A percentile compares a stretch with the other conserved stretches of the same genome.
Conservation (phyloP, 768 basidiomycete genomes). For the Hirschioporus abietinus region DNA sequence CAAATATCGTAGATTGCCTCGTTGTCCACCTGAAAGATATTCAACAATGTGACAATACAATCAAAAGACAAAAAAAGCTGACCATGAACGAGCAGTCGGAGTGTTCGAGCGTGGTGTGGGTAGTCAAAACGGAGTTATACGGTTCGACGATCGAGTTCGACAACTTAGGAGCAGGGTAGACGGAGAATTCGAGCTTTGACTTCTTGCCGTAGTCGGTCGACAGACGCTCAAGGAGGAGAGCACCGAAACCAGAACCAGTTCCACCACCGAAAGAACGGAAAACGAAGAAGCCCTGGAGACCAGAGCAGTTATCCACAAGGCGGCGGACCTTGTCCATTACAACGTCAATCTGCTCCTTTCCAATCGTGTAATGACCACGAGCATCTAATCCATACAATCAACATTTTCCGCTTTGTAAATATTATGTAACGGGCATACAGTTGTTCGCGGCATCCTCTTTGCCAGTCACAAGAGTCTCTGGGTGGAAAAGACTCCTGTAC, state of each 20-base stretch:
- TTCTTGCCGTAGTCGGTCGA: slow-evolving; percentile 99
- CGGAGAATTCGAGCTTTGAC: slow-evolving; percentile 97
- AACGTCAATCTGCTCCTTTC: slow-evolving; percentile 95
- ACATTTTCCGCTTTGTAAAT: slow-evolving; percentile 10
- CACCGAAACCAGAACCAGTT: slow-evolving; percentile 98
- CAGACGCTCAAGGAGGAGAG: slow-evolving; percentile 92
- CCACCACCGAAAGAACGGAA: slow-evolving; percentile 99
- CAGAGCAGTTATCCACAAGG: slow-evolving; percentile 95
- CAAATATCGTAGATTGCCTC: slow-evolving; percentile 99
- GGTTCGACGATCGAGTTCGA: slow-evolving; percentile 98
- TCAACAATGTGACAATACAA: slow-evolving; percentile 8
- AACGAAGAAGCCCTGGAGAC: slow-evolving; percentile 99
- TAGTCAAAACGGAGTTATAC: slow-evolving; percentile 96
- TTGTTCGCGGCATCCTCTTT: slow-evolving; percentile 99
- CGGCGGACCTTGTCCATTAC: slow-evolving; percentile 97
- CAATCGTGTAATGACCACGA: slow-evolving; percentile 98
- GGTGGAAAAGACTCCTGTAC: slow-evolving; percentile 97
- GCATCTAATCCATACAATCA: slow-evolving; percentile 57
- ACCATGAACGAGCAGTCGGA: slow-evolving; percentile 99
- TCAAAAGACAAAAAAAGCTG: slow-evolving; percentile 9
- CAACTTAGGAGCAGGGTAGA: slow-evolving; percentile 92
- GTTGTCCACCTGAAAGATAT: slow-evolving; percentile 74
- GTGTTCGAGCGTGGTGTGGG: slow-evolving; percentile 98
- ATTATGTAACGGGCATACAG: slow-evolving; percentile 38
- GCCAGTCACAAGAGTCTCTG: slow-evolving; percentile 95